A percentile compares a stretch with the other conserved stretches of the same genome.
These are phyloP conservation scores for Vigna reflexopilosa DNA, from an alignment of 306 rosid genomes.

Conservation along the genomic window DNA sequence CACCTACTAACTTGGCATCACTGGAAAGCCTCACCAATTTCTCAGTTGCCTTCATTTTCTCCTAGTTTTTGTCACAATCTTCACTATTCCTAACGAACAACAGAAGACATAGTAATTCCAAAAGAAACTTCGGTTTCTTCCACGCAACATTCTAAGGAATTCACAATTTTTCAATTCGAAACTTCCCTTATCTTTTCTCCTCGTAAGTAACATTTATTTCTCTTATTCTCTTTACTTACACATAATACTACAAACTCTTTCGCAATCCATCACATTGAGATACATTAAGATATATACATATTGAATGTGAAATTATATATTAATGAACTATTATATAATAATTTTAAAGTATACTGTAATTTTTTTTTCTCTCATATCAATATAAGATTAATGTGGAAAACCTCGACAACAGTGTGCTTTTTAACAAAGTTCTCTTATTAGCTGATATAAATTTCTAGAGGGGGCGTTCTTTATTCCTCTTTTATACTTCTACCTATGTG, in stretches of 20 bases:
- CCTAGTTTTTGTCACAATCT: slow-evolving; percentile 5
- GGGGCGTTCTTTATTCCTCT: neutral
- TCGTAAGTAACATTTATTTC: slow-evolving; percentile 16
- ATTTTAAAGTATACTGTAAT: too few species aligned
- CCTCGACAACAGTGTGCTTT: neutral
- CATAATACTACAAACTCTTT: neutral
- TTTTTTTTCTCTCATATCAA: too few species aligned
- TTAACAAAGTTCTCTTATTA: slow-evolving; percentile 17
- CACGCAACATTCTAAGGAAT: slow-evolving; percentile 10
- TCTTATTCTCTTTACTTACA: slow-evolving; percentile 8
- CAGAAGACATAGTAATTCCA: slow-evolving; percentile 37
- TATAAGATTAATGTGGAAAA: neutral
- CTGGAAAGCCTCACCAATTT: neutral
- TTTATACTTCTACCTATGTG: neutral
- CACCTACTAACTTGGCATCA: neutral
- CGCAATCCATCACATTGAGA: too few species aligned
- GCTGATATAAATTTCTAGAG: slow-evolving; percentile 13
- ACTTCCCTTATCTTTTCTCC: slow-evolving; percentile 14
- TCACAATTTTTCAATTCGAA: slow-evolving; percentile 10
- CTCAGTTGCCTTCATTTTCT: neutral
- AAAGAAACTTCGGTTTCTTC: slow-evolving; percentile 29
- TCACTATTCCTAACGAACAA: slow-evolving; percentile 13
- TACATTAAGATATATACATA: too few species aligned
- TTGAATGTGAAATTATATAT: too few species aligned
- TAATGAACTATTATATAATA: too few species aligned